These are phyloP conservation scores for Lactuca saligna DNA, from an alignment of 129 eudicot species.

Conservation along the genomic window DNA sequence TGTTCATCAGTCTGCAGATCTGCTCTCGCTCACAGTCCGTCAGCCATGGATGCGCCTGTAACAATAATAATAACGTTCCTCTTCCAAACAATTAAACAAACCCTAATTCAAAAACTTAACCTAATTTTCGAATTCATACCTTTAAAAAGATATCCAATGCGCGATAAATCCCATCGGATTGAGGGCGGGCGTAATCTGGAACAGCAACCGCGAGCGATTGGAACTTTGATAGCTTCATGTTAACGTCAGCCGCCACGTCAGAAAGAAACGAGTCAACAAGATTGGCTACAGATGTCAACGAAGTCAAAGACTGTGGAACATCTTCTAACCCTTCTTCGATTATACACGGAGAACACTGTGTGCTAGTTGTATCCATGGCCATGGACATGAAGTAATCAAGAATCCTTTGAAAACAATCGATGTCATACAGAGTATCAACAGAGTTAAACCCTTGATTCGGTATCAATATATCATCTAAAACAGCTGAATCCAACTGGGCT, in stretches of 20 bases:
- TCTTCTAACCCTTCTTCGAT: constrained; percentile 51
- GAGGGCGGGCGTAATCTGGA: constrained; percentile 83
- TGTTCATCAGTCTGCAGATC: constrained; percentile 64
- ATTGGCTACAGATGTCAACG: constrained; percentile 66
- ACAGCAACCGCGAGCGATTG: constrained; percentile 66
- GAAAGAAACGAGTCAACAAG: constrained; percentile 81
- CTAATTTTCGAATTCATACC: constrained; percentile 21
- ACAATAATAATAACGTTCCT: too few species aligned
- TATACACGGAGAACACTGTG: constrained; percentile 48
- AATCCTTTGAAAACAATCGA: constrained; percentile 89
- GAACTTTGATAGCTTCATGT: constrained; percentile 65
- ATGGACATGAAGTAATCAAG: constrained; percentile 65
- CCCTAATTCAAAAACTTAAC: neutral
- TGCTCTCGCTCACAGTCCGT: constrained; percentile 71
- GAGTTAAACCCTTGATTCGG: constrained; percentile 73
- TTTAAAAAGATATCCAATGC: constrained; percentile 75
- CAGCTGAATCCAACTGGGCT: constrained; percentile 69
- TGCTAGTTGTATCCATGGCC: constrained; percentile 44
- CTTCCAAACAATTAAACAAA: neutral
- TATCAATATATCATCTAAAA: constrained; percentile 61
- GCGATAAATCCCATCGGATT: constrained; percentile 73
- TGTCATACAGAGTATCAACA: constrained; percentile 68
- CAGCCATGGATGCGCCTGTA: constrained; percentile 79
- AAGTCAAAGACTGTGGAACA: constrained; percentile 44
- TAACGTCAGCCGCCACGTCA: constrained; percentile 80